Percentiles rank a stretch among this genome's conserved stretches.
phyloP scores from a whole-genome alignment of 371 early-diverging fungal species.

The Mortierella sp. region DNA sequence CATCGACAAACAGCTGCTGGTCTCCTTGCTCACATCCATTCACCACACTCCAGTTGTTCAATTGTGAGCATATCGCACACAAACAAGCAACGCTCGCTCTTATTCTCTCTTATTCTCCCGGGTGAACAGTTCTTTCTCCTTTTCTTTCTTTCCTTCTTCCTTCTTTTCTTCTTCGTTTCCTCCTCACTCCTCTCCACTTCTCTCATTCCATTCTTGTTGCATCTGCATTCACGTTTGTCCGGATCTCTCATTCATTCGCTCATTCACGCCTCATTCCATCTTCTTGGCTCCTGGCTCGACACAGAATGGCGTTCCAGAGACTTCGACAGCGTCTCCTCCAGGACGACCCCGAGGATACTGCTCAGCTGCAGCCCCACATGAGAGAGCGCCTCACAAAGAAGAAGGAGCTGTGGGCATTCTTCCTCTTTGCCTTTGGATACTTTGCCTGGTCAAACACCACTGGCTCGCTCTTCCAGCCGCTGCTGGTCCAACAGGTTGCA shows the following conservation, averaged over 20 bases:
- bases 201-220: background rate
- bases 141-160: too few species aligned
- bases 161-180: too few species aligned
- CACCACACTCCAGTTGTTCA: too few species aligned
- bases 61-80: too few species aligned
- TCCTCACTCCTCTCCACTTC: too few species aligned
- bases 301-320: background rate
- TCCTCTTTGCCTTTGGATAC: conserved; percentile 35
- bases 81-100: too few species aligned
- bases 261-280: background rate
- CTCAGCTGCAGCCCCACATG: conserved; percentile 16
- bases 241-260: background rate
- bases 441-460: conserved; percentile 25
- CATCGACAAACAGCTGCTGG: too few species aligned
- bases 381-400: conserved; percentile 21
- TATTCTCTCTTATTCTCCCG: too few species aligned
- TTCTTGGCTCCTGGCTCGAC: too few species aligned
- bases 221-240: background rate
- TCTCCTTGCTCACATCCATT: too few species aligned
- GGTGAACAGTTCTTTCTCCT: too few species aligned
- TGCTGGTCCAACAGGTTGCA: conserved; percentile 22
- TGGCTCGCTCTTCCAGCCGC: conserved; percentile 23
- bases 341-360: conserved; percentile 15
- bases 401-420: conserved; percentile 26
- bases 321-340: conserved; percentile 10